Evolutionary conservation across 305 asterid species (phyloP).

Genomic region (Fraxinus velutina): DNA sequence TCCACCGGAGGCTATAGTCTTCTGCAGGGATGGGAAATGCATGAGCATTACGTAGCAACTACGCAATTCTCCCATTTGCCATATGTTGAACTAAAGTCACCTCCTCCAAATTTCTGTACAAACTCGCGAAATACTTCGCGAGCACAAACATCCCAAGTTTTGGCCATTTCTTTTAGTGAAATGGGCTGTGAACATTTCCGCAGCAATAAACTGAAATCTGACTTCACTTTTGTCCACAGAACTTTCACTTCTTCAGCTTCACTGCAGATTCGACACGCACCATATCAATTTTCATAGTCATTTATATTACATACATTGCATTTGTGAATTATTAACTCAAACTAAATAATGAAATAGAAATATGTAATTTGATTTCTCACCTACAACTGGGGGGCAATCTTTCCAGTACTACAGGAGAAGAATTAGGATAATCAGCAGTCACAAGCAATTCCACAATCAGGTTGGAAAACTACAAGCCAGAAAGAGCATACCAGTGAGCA

Average conservation of each 20-base stretch:
- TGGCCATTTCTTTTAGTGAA: conserved; percentile 45
- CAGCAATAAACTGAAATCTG: conserved; percentile 34
- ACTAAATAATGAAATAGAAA: neutral
- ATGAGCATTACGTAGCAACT: conserved; percentile 21
- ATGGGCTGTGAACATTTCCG: conserved; percentile 33
- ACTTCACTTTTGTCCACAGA: conserved; percentile 43
- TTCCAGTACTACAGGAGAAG: conserved; percentile 40
- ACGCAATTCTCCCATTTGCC: conserved; percentile 45
- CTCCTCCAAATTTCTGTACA: conserved; percentile 45
- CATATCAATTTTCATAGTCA: neutral
- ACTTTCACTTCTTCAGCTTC: conserved; percentile 34
- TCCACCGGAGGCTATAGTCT: neutral
- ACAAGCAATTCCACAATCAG: conserved; percentile 41
- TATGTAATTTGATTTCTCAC: conserved; percentile 32
- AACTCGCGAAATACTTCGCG: conserved; percentile 37
- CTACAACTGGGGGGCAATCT: conserved; percentile 24
- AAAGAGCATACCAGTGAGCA: neutral
- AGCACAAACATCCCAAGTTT: conserved; percentile 46
- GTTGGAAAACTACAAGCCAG: conserved; percentile 35
- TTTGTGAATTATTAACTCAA: neutral
- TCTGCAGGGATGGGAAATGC: neutral
- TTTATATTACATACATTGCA: neutral
- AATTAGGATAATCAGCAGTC: conserved; percentile 38
- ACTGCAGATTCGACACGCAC: conserved; percentile 26
- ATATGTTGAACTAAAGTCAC: conserved; percentile 46